Base-by-base conservation (phyloP, 2,329 filamentous ascomycete genomes). In the Cladosporium oxysporum region DNA sequence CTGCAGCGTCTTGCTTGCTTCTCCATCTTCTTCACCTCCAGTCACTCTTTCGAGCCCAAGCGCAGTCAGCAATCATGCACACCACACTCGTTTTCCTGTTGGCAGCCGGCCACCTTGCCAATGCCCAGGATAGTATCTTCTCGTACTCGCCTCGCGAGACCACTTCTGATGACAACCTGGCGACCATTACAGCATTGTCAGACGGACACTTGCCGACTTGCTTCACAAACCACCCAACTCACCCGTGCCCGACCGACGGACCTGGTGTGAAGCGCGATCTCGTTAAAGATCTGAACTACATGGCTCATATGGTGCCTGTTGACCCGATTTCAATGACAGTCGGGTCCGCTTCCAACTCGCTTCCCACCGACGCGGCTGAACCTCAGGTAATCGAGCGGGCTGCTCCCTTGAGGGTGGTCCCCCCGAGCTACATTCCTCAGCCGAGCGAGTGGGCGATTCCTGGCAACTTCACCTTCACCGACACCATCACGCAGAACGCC, bases 141-240 rank as follows among this genome's bases (percentile, higher is more conserved):
- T 44, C 57, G 35, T 47, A 59, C 26, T 41, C 37, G 14, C 57
- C 57, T 47, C 57, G 57, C n/a, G 57, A 23, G 26, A 47, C 57
- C 14, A 59, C 33, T 12, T 47, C 33, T 8, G 60, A 62, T 12
- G 60, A 50, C 12, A 53, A 62, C n/a, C 50, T 63, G n/a, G 61
- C 61, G 2, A 63, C 61, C 21, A 31, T 63, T 18, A 63, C 61
- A 1, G 26, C 50, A 5, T 23, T 63, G 33, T 26, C 23, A 14
- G 49, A 63, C 14, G 61, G 61, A 23, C 61, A 63, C 21, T 52
- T 63, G 6, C 61, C 61, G 23, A 63, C 61, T 23, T 63, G 61
- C 50, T 63, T 63, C 35, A 63, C 61, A 18, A 41, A 41, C 49
- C 61, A 63, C 50, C 61, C 61, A 5, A 63, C 61, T 7, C 61